Base-by-base conservation (phyloP, 2,329 filamentous ascomycete species). In the Hypoxylon sp. region DNA sequence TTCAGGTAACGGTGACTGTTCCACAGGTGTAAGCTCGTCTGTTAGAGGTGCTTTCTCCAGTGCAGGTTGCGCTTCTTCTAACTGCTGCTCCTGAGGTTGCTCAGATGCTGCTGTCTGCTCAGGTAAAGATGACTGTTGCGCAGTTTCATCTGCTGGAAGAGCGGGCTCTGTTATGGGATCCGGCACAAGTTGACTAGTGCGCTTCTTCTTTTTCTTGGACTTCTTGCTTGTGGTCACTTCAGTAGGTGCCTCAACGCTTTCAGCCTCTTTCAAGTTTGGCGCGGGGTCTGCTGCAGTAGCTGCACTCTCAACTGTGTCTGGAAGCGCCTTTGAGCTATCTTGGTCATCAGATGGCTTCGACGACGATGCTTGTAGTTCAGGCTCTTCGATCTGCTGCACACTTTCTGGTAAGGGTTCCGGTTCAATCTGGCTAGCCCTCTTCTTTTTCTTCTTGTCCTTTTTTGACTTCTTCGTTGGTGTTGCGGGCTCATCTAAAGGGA, bases 151-250 rank as follows among this genome's bases (percentile, higher is more conserved):
- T 18, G 45, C 43, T 26, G 51, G n/a, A 33, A 52, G 47, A 6
- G 35, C 11, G 31, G 29, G 54, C 41, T 58, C 45, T 55, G 33
- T 48, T 15, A 52, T 46, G 17, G 31, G 27, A 2, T 35, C 63
- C 11, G 33, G 18, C 38, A 63, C 50, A 21, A 45, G 20, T 54
- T 62, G 52, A 21, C 58, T 64, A 66, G 68, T 67, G 72, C 67
- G 65, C 69, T 72, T 73, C 52, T 72, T 72, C 48, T 68, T 70
- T 51, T 78, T 77, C 66, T 77, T 76, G 9, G 69, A 68, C 51
- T 74, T 73, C 61, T 76, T 74, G 48, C 53, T 64, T 31, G 61
- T 57, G 26, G 46, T 66, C 48, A 54, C 24, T 27, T 60, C 51
- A 29, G 48, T 17, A 26, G 40, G 31, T 5, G 23, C 13, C 35